phyloP scores from a whole-genome alignment of 164 flowering plant genomes.

The Dillenia suffruticosa region DNA sequence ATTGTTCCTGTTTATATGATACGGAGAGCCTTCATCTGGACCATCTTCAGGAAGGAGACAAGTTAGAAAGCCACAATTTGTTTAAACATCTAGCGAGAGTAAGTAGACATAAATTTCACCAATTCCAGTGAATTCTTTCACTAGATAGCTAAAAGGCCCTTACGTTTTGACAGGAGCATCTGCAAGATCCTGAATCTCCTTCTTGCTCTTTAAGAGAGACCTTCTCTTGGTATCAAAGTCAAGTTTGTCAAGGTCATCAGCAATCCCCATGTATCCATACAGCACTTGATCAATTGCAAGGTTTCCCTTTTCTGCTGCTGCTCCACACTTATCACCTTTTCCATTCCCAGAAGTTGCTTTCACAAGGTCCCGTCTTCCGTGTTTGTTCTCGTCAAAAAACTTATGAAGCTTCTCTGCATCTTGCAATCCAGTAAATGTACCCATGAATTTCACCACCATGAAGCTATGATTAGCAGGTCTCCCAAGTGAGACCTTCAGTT shows the following conservation, averaged over 20 bases:
- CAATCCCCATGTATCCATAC: constrained; percentile 61
- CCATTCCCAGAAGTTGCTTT: constrained; percentile 8
- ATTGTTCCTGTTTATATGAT: too few relatives aligned
- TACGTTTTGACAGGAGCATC: constrained; percentile 26
- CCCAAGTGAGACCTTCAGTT: constrained; percentile 39
- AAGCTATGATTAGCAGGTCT: constrained; percentile 56
- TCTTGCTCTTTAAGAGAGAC: constrained; percentile 55
- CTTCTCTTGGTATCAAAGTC: constrained; percentile 44
- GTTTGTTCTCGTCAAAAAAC: constrained; percentile 35
- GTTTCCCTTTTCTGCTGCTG: constrained; percentile 7
- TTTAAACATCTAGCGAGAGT: too few relatives aligned
- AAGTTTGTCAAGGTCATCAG: constrained; percentile 56
- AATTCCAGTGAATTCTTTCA: too few relatives aligned
- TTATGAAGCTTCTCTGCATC: constrained; percentile 61
- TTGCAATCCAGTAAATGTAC: constrained; percentile 57
- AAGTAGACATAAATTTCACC: too few relatives aligned
- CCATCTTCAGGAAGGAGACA: too few relatives aligned
- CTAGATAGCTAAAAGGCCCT: too few relatives aligned
- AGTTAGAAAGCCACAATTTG: too few relatives aligned
- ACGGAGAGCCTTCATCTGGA: too few relatives aligned
- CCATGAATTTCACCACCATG: constrained; percentile 47
- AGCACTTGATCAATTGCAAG: constrained; percentile 17
- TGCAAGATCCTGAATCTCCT: constrained; percentile 50
- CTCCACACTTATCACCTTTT: background rate
- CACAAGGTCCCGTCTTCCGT: constrained; percentile 46